Conservation (phyloP, 805 yeast genomes). For the Starmerella geochares region DNA sequence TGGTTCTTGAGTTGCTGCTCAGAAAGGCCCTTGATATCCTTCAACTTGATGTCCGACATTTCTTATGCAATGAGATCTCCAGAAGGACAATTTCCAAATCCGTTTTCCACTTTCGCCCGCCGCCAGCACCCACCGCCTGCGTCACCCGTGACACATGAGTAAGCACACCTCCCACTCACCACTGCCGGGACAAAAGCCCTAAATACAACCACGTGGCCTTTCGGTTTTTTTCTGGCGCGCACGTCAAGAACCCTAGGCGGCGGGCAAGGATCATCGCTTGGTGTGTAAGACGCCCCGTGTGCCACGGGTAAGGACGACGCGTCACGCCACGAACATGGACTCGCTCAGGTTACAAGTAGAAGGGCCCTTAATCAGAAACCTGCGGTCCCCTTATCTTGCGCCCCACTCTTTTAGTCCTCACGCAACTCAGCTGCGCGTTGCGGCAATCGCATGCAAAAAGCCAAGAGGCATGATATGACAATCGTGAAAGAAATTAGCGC, state of each 20-base stretch:
- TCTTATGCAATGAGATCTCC: constrained; percentile 9
- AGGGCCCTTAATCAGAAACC: neutral
- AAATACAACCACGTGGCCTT: neutral
- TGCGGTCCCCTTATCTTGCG: neutral
- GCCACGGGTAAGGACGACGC: constrained; percentile 4
- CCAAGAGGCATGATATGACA: neutral
- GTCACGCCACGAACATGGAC: neutral
- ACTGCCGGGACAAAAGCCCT: constrained; percentile 5
- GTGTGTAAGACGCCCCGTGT: too few relatives aligned
- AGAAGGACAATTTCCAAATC: neutral
- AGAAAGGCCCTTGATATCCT: constrained; percentile 93
- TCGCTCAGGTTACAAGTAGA: too few relatives aligned
- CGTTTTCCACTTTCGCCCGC: constrained; percentile 6
- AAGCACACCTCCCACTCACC: neutral
- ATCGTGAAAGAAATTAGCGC: neutral
- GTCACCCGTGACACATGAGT: constrained; percentile 6
- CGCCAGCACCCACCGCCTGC: neutral
- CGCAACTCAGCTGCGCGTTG: neutral
- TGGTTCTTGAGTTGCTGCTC: constrained; percentile 92
- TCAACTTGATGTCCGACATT: constrained; percentile 54
- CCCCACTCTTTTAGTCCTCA: constrained; percentile 4
- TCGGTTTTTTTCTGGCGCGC: too few relatives aligned
- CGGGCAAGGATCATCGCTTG: too few relatives aligned
- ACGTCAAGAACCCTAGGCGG: too few relatives aligned
- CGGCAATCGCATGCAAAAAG: neutral